Evolutionary conservation across 805 yeast species (phyloP).

Genomic region (Nakazawaea sp.): DNA sequence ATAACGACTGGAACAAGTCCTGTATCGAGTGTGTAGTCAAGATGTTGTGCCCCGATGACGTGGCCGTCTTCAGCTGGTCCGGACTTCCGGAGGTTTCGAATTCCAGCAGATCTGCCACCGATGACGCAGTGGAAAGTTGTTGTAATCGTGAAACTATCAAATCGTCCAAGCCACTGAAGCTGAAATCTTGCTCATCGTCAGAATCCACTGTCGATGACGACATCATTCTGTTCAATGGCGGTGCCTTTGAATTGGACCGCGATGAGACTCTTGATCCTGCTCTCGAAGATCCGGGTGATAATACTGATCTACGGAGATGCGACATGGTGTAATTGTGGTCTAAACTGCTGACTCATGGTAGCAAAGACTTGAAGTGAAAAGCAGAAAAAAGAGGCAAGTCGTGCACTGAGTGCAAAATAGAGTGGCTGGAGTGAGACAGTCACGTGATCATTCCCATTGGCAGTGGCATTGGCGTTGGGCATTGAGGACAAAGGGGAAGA

Average conservation of each 20-base stretch:
- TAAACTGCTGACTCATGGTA: too few relatives aligned
- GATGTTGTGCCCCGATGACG: conserved; percentile 15
- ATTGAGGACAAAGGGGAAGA: too few relatives aligned
- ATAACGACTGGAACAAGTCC: conserved; percentile 38
- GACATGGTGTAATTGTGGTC: conserved; percentile 10
- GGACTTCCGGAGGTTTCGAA: too few relatives aligned
- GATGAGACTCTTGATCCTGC: conserved; percentile 8
- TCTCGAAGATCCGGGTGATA: conserved; percentile 10
- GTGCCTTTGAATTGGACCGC: conserved; percentile 18
- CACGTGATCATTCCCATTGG: too few relatives aligned
- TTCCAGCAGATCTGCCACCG: neutral
- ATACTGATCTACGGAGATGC: conserved; percentile 8
- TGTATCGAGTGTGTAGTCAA: conserved; percentile 27
- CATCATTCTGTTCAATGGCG: conserved; percentile 12
- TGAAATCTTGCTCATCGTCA: conserved; percentile 14
- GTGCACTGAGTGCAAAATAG: too few relatives aligned
- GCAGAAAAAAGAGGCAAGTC: too few relatives aligned
- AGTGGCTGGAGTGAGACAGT: too few relatives aligned
- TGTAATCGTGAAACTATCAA: conserved; percentile 13
- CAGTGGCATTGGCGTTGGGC: too few relatives aligned
- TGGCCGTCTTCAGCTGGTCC: neutral
- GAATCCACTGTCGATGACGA: conserved; percentile 16
- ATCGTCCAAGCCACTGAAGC: conserved; percentile 18
- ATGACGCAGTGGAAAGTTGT: neutral
- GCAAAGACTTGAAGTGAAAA: too few relatives aligned